A percentile compares a stretch with the other conserved stretches of the same genome.
phyloP scores from a whole-genome alignment of 768 basidiomycete species.

The Boletus tomentosulus region DNA sequence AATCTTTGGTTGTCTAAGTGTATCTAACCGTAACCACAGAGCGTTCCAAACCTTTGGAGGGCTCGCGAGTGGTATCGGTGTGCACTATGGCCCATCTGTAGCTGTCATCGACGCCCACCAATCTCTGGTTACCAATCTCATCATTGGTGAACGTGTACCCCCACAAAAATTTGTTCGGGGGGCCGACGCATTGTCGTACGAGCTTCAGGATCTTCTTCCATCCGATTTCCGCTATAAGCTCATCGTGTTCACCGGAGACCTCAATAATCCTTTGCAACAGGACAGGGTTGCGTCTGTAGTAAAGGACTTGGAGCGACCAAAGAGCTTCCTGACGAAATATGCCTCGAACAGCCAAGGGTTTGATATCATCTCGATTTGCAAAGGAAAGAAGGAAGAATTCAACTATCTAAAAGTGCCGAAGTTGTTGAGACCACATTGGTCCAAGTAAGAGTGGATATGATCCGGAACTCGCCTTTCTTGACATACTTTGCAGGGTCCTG shows the following conservation, averaged over 20 bases:
- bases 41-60: constrained; percentile 43
- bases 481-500: constrained; percentile 43
- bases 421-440: constrained; percentile 38
- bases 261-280: constrained; percentile 16
- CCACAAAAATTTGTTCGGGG: constrained; percentile 45
- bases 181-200: constrained; percentile 42
- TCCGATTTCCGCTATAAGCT: constrained; percentile 49
- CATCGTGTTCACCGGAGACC: constrained; percentile 42
- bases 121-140: constrained; percentile 34
- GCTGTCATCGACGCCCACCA: constrained; percentile 36
- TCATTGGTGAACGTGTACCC: constrained; percentile 48
- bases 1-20: neutral
- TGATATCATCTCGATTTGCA: constrained; percentile 25
- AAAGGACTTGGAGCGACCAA: constrained; percentile 21
- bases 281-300: constrained; percentile 26
- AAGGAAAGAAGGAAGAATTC: constrained; percentile 32
- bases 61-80: constrained; percentile 47
- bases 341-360: constrained; percentile 25
- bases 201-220: constrained; percentile 48
- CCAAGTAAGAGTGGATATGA: constrained; percentile 31
- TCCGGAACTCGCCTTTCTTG: neutral
- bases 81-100: constrained; percentile 44
- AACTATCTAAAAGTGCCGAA: constrained; percentile 31
- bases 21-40: constrained; percentile 22
- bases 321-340: constrained; percentile 27